These are phyloP conservation scores for Rhizophora apiculata DNA, from an alignment of 345 rosid species.

Conservation along the genomic window DNA sequence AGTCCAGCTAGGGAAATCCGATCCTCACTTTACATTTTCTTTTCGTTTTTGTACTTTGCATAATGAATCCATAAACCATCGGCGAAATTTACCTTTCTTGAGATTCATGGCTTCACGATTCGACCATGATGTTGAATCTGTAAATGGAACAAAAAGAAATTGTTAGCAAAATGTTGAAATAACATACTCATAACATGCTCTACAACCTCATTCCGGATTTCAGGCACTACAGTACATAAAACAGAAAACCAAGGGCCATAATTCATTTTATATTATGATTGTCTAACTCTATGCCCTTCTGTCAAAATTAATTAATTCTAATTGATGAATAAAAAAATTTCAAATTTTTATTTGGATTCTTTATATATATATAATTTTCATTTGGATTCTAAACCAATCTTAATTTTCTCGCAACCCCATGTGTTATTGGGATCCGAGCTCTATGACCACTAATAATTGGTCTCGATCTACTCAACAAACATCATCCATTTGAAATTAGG, in stretches of 20 bases:
- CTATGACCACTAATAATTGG: conserved; percentile 6
- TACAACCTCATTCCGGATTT: neutral
- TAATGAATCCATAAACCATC: too few species aligned
- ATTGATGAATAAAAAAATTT: neutral
- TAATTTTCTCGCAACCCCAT: neutral
- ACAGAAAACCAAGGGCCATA: neutral
- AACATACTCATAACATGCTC: neutral
- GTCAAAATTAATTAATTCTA: neutral
- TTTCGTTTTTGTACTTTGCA: too few species aligned
- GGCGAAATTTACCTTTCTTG: too few species aligned
- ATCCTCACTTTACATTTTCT: too few species aligned
- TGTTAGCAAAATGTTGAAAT: neutral
- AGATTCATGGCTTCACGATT: too few species aligned
- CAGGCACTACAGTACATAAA: too few species aligned
- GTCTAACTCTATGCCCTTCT: neutral
- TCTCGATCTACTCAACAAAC: neutral
- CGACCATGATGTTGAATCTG: neutral
- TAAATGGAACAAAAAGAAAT: neutral
- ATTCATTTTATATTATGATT: neutral
- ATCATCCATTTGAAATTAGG: conserved; percentile 22
- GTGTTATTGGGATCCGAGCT: neutral
- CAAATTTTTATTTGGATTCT: neutral
- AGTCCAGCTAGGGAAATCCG: too few species aligned
- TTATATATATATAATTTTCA: neutral
- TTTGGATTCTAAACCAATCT: neutral